Evolutionary conservation across 371 early-diverging fungal species (phyloP), one percentile per base, ranked within the genome.

Genomic region (Mucor lusitanicus): DNA sequence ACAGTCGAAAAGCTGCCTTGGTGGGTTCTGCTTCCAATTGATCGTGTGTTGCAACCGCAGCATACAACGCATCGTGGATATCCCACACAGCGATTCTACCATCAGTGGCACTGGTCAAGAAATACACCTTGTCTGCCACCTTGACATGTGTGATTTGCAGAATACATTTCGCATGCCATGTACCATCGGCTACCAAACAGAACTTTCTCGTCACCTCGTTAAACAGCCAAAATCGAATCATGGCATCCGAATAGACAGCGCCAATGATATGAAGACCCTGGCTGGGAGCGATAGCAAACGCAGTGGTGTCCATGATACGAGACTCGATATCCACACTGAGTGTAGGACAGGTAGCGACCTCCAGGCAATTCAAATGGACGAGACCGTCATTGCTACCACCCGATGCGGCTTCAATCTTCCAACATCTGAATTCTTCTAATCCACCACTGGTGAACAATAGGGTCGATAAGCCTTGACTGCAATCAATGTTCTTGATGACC

Each of bases 91-190:
- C 87, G 56, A 88, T 65, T 61, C 78, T 81, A 39, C 88, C 88
- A 63, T 88, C 88, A 0, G 87, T 88, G 4, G 88, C 87, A 0
- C 85, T 77, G 0, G 88, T 88, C 28, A 88, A 80, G 61, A 88
- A 78, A 27, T 86, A 59, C 19, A 86, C 35, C 4, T 81, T 82
- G 30, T 79, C 69, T 1, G 48, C 74, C 6, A 83, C 19, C 8
- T 71, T 65, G 15, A 80, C 39, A 67, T 85, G 87, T 0, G 71
- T 68, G 7, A 85, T 83, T 54, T 88, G 88, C 3, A 88, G 68
- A 19, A 88, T 81, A 65, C 88, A 88, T 54, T 87, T 82, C 48
- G 77, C 74, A 55, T 88, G 88, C 71, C 84, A 81, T n/a, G 73
- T 77, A n/a, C 85, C 79, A 57, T 86, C 87, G 0, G 82, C 80